These are phyloP conservation scores for Penicillium cataractarum DNA, from an alignment of 495 filamentous ascomycete genomes.

Conservation along the genomic window DNA sequence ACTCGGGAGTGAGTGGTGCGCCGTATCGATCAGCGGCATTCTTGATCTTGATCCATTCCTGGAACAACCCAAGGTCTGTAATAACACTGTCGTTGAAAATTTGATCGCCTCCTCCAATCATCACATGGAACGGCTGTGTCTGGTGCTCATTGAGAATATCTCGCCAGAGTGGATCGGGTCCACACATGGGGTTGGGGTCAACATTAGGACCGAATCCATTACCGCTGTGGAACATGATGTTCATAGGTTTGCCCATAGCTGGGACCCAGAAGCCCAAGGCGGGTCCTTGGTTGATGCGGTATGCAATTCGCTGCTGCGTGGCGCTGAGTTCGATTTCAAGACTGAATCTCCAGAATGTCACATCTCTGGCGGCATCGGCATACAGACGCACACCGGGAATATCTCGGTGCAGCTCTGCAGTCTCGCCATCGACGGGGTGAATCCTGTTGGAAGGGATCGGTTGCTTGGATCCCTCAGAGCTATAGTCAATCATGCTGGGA, in stretches of 20 bases:
- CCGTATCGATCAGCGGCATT: slow-evolving; percentile 78
- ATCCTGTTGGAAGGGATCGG: slow-evolving; percentile 48
- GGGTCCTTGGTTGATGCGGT: slow-evolving; percentile 91
- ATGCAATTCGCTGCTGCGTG: slow-evolving; percentile 82
- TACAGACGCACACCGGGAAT: slow-evolving; percentile 81
- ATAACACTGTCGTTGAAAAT: slow-evolving; percentile 90
- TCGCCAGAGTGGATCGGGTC: slow-evolving; percentile 95
- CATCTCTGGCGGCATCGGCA: slow-evolving; percentile 78
- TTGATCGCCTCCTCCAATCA: slow-evolving; percentile 97
- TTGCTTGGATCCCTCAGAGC: slow-evolving; percentile 39
- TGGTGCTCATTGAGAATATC: slow-evolving; percentile 94
- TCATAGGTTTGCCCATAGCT: slow-evolving; percentile 83
- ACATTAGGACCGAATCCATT: slow-evolving; percentile 90
- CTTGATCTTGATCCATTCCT: slow-evolving; percentile 81
- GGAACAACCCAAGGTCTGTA: slow-evolving; percentile 71
- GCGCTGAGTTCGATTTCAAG: slow-evolving; percentile 84
- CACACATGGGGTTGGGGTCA: slow-evolving; percentile 76
- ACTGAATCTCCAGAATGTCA: slow-evolving; percentile 97
- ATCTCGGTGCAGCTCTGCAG: slow-evolving; percentile 73
- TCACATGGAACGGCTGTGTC: slow-evolving; percentile 92
- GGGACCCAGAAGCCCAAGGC: slow-evolving; percentile 95
- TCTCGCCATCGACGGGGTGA: slow-evolving; percentile 67
- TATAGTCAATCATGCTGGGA: slow-evolving; percentile 48
- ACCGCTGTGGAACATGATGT: slow-evolving; percentile 97
- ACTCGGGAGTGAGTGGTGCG: slow-evolving; percentile 68